Evolutionary conservation across 23 red algal genomes (phyloP), one percentile per base, ranked within the genome.

Genomic region (Gracilaria domingensis): DNA sequence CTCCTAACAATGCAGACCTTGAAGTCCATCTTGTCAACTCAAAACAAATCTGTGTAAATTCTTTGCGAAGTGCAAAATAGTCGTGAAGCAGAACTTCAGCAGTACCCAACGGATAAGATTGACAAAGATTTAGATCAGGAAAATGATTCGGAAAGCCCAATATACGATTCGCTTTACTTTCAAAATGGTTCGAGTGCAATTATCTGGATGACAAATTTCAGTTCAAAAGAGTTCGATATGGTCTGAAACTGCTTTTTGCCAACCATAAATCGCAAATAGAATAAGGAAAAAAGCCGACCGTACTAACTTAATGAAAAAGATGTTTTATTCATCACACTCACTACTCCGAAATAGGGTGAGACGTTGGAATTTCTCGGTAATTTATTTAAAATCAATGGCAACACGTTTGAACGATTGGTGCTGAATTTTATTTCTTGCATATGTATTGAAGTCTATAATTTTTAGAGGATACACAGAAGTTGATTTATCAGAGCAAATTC

Each of bases 201-300:
- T 75, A 8, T 75, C 5, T 24, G 6, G 23, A 75, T 75, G 70
- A 75, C 70, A 35, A 75, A n/a, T 35, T 75, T 75, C 34, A 11
- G 4, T 45, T n/a, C 23, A 75, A 24, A 8, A 75, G 70, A 75
- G 34, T 75, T 75, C 23, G 21, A 75, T 24, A 6, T 24, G 36
- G 8, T 40, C 12, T 75, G 70, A 21, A 49, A 75, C 34, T 11
- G 6, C 4, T 75, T 75, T 8, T 40, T 35, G 42, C 7, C 23
- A 36, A 8, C 23, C 4, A 75, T 49, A 12, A 6, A 6, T 35
- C 20, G 23, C 20, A 40, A 49, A 23, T 75, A 29, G 70, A 75
- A 35, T 35, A 49, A 7, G 5, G 70, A 29, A 6, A 5, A 29
- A 4, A 29, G 70, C 8, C 23, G 35, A 7, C 23, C 7, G 34